Evolutionary conservation across 1,284 basidiomycete genomes (phyloP).

Genomic region (Volvariella volvacea): DNA sequence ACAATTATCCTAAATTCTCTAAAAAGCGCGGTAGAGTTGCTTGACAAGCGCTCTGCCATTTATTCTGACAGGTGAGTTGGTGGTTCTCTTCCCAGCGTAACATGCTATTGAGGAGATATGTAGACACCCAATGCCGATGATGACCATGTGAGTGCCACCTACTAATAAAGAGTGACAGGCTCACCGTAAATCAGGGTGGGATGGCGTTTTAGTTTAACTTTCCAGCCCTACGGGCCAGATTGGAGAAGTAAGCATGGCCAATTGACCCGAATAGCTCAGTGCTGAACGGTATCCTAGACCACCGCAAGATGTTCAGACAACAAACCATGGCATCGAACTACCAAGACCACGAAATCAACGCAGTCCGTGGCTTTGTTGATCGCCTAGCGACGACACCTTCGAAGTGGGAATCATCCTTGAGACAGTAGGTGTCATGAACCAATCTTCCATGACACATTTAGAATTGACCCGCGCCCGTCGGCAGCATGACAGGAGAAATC

Average conservation of each 20-base stretch:
- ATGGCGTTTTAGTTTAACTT: not conserved
- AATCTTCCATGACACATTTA: too few species aligned
- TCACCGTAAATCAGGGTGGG: conserved; percentile 7
- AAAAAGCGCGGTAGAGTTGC: conserved; percentile 10
- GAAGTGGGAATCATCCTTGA: too few species aligned
- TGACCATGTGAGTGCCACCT: conserved; percentile 11
- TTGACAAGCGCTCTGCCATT: conserved; percentile 14
- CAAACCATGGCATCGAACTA: too few species aligned
- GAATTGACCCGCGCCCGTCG: not conserved
- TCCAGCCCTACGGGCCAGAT: not conserved
- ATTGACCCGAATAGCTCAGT: too few species aligned
- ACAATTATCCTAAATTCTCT: conserved; percentile 11
- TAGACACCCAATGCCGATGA: conserved; percentile 9
- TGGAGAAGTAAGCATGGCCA: too few species aligned
- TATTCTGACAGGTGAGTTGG: conserved; percentile 13
- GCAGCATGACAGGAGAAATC: conserved; percentile 8
- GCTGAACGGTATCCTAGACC: too few species aligned
- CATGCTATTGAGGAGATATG: not conserved
- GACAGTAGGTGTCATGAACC: too few species aligned
- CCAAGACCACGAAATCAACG: not conserved
- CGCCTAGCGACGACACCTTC: too few species aligned
- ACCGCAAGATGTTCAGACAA: not conserved
- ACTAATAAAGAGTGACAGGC: not conserved
- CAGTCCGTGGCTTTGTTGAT: not conserved
- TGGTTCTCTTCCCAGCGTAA: not conserved